These are phyloP conservation scores for Plantago major DNA, from an alignment of 257 asterid genomes.

Conservation along the genomic window DNA sequence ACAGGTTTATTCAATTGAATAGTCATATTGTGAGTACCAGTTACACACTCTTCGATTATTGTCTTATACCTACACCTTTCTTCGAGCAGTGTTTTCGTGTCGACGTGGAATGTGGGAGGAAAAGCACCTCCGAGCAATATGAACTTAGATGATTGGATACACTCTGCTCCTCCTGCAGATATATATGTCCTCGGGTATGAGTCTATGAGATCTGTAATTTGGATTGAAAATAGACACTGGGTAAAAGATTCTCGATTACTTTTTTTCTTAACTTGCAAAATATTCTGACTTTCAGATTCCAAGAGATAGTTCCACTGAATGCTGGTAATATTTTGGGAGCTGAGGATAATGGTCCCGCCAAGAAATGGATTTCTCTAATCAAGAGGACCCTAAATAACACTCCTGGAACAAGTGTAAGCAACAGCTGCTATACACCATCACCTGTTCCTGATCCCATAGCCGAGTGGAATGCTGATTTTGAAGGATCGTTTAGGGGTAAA, in stretches of 20 bases:
- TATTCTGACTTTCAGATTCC: slow-evolving; percentile 48
- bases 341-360: slow-evolving; percentile 98
- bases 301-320: slow-evolving; percentile 94
- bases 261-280: slow-evolving; percentile 2
- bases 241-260: neutral
- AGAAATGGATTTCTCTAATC: slow-evolving; percentile 77
- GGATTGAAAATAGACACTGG: neutral
- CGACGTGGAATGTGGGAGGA: slow-evolving; percentile 99
- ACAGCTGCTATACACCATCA: slow-evolving; percentile 81
- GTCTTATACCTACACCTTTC: neutral
- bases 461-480: slow-evolving; percentile 92
- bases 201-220: neutral
- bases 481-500: slow-evolving; percentile 68
- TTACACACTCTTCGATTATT: slow-evolving; percentile 3
- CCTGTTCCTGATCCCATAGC: slow-evolving; percentile 87
- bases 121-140: slow-evolving; percentile 71
- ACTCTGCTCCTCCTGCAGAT: slow-evolving; percentile 96
- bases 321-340: slow-evolving; percentile 96
- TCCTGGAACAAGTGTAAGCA: slow-evolving; percentile 53
- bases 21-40: slow-evolving; percentile 1
- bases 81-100: slow-evolving; percentile 64
- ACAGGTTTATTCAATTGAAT: slow-evolving; percentile 27
- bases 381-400: slow-evolving; percentile 66
- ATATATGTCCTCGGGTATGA: slow-evolving; percentile 93
- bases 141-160: slow-evolving; percentile 94